Evolutionary conservation across 2,329 filamentous ascomycete species (phyloP).

Genomic region (Diaporthe amygdali): DNA sequence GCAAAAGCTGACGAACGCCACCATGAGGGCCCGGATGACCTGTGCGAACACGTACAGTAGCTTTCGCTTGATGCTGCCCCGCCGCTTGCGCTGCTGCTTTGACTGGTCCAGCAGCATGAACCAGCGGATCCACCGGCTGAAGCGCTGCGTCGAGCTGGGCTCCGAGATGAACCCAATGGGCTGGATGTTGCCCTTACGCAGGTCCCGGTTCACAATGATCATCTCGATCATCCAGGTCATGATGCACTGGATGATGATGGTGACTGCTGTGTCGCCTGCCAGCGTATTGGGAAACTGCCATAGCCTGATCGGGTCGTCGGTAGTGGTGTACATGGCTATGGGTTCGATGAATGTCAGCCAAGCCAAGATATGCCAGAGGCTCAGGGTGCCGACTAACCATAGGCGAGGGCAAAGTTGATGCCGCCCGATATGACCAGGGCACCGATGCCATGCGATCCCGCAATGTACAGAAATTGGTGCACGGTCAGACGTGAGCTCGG

Average conservation of each 20-base stretch:
- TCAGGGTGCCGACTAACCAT: conserved; percentile 40
- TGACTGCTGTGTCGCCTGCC: conserved; percentile 54
- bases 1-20: conserved; percentile 44
- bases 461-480: conserved; percentile 55
- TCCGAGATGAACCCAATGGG: conserved; percentile 50
- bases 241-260: conserved; percentile 55
- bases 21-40: conserved; percentile 39
- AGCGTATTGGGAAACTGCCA: conserved; percentile 58
- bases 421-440: conserved; percentile 52
- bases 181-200: conserved; percentile 48
- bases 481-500: conserved; percentile 46
- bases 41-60: conserved; percentile 41
- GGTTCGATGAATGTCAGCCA: conserved; percentile 26
- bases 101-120: conserved; percentile 46
- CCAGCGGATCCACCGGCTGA: conserved; percentile 43
- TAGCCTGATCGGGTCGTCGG: conserved; percentile 49
- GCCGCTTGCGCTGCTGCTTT: conserved; percentile 31
- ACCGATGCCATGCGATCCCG: conserved; percentile 51
- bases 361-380: background rate
- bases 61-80: conserved; percentile 37
- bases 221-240: conserved; percentile 58
- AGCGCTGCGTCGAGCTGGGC: conserved; percentile 31
- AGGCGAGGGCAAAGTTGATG: conserved; percentile 59
- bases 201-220: conserved; percentile 52
- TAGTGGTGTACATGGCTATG: conserved; percentile 53